Evolutionary conservation across 805 yeast genomes (phyloP).

Genomic region (Isabelozyma rhagii): DNA sequence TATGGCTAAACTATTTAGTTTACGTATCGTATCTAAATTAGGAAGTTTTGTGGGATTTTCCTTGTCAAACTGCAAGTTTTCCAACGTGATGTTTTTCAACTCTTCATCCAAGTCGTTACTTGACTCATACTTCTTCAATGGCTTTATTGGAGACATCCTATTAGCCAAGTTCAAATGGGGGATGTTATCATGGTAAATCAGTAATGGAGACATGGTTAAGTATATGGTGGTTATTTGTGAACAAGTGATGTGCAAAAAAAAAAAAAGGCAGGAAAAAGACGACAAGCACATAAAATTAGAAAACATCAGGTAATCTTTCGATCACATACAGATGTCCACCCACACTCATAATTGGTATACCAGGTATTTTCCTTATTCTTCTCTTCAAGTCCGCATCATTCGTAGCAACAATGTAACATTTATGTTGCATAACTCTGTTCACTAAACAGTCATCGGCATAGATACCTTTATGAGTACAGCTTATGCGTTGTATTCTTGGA

Average conservation of each 20-base stretch:
- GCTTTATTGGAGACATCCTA: background rate
- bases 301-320: slow-evolving; percentile 94
- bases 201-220: background rate
- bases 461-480: slow-evolving; percentile 91
- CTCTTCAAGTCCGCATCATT: slow-evolving; percentile 96
- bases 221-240: background rate
- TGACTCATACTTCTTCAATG: background rate
- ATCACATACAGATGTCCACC: slow-evolving; percentile 90
- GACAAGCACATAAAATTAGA: slow-evolving; percentile 26
- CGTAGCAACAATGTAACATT: slow-evolving; percentile 95
- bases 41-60: background rate
- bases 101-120: background rate
- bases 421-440: slow-evolving; percentile 89
- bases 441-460: slow-evolving; percentile 98
- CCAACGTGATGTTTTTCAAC: background rate
- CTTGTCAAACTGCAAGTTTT: background rate
- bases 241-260: background rate
- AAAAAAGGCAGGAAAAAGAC: no score
- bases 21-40: background rate
- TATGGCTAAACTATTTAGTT: background rate
- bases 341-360: slow-evolving; percentile 95
- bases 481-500: slow-evolving; percentile 82
- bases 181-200: background rate
- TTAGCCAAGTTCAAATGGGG: background rate
- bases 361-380: slow-evolving; percentile 93